A percentile compares a stretch with the other conserved stretches of the same genome.
Evolutionary conservation across 2,329 filamentous ascomycete genomes (phyloP).

Genomic region (Microcyclosporella mali): DNA sequence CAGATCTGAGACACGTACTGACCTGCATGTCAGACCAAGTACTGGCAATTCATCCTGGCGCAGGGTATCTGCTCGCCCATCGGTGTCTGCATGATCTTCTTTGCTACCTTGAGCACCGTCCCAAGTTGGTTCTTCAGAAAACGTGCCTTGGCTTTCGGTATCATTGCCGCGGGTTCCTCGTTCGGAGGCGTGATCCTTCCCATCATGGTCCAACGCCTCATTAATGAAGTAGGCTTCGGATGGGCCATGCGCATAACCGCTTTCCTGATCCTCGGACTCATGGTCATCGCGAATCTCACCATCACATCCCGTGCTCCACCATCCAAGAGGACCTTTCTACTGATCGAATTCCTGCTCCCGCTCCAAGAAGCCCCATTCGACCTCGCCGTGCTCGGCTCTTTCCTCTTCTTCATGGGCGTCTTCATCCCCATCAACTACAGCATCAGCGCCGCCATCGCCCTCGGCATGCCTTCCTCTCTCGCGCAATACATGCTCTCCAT

Average conservation of each 20-base stretch:
- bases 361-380: conserved; percentile 37
- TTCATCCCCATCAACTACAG: conserved; percentile 74
- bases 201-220: conserved; percentile 40
- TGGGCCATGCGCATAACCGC: conserved; percentile 45
- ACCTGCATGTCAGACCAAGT: too few species aligned
- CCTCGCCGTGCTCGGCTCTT: conserved; percentile 40
- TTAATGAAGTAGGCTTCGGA: conserved; percentile 39
- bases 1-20: too few species aligned
- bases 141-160: conserved; percentile 5
- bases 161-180: conserved; percentile 6
- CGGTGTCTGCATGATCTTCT: conserved; percentile 47
- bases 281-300: conserved; percentile 37
- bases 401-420: conserved; percentile 46
- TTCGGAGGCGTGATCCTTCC: conserved; percentile 43
- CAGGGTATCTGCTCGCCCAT: conserved; percentile 51
- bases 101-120: conserved; percentile 21
- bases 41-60: conserved; percentile 49
- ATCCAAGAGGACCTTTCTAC: conserved; percentile 37
- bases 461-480: conserved; percentile 57
- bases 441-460: conserved; percentile 62
- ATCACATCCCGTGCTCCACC: conserved; percentile 42
- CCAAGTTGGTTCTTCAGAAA: conserved; percentile 41
- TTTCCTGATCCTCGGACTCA: conserved; percentile 41
- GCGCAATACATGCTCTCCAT: conserved; percentile 74
- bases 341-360: conserved; percentile 41